phyloP scores from a whole-genome alignment of 2,329 filamentous ascomycete species.

The Cadophora gregata region DNA sequence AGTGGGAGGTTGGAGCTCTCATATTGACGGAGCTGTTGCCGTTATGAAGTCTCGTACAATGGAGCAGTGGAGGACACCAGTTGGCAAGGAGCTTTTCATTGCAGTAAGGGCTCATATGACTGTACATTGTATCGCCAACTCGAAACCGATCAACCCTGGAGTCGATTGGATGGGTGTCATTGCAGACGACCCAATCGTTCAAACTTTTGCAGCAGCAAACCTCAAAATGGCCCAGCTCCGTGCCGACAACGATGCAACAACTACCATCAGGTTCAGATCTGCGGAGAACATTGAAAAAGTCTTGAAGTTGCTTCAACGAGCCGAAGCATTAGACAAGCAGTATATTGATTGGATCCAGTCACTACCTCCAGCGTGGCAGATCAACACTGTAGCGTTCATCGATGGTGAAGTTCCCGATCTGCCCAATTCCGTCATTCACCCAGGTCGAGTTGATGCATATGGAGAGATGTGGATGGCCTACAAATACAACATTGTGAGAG shows the following conservation, averaged over 20 bases:
- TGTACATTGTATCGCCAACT: slow-evolving; percentile 60
- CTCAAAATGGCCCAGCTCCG: slow-evolving; percentile 60
- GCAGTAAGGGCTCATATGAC: slow-evolving; percentile 66
- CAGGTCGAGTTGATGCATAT: slow-evolving; percentile 64
- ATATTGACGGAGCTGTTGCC: slow-evolving; percentile 64
- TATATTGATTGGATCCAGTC: slow-evolving; percentile 56
- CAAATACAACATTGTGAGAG: slow-evolving; percentile 62
- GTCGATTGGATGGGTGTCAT: slow-evolving; percentile 61
- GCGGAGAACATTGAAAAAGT: slow-evolving; percentile 57
- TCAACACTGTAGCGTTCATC: slow-evolving; percentile 60
- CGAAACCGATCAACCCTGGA: slow-evolving; percentile 57
- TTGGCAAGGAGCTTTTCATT: slow-evolving; percentile 61
- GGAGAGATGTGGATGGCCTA: slow-evolving; percentile 63
- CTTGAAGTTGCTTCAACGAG: slow-evolving; percentile 56
- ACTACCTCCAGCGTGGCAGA: slow-evolving; percentile 56
- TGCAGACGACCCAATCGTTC: slow-evolving; percentile 57
- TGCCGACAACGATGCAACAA: slow-evolving; percentile 56
- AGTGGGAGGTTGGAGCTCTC: slow-evolving; percentile 63
- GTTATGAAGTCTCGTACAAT: slow-evolving; percentile 60
- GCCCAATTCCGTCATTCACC: slow-evolving; percentile 58
- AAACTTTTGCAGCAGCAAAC: slow-evolving; percentile 52
- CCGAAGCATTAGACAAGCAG: slow-evolving; percentile 58
- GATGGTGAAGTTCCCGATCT: slow-evolving; percentile 57
- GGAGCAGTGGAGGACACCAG: slow-evolving; percentile 56
- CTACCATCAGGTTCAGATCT: slow-evolving; percentile 52